Percentiles rank a stretch among this genome's conserved stretches.
phyloP scores from a whole-genome alignment of 345 rosid genomes.

The Kernera saxatilis region DNA sequence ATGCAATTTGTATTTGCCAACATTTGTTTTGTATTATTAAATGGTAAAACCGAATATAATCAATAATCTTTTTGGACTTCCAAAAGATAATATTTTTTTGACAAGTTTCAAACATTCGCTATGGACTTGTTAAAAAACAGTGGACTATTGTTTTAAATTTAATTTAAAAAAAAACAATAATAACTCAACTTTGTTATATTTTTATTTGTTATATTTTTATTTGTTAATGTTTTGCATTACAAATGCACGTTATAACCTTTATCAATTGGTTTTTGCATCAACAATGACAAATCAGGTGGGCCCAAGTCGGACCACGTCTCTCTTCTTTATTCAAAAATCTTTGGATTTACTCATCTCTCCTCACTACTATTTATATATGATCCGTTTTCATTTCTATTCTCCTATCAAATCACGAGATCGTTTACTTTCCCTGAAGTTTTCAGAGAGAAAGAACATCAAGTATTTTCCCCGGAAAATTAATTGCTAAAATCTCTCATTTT shows the following conservation, averaged over 20 bases:
- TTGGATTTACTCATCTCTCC: neutral
- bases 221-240: conserved; percentile 12
- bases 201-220: neutral
- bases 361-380: conserved; percentile 2
- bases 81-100: neutral
- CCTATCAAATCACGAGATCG: conserved; percentile 5
- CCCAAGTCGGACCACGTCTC: conserved; percentile 29
- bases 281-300: conserved; percentile 24
- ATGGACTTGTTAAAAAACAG: conserved; percentile 18
- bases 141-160: conserved; percentile 15
- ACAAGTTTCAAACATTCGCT: conserved; percentile 1
- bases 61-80: neutral
- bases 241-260: conserved; percentile 23
- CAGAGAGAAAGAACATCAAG: neutral
- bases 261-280: neutral
- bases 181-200: neutral
- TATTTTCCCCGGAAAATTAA: conserved; percentile 2
- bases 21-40: neutral
- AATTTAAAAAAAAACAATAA: neutral
- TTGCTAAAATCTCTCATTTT: neutral
- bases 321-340: conserved; percentile 11
- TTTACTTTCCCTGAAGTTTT: neutral
- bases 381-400: conserved; percentile 8
- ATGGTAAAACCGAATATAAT: neutral
- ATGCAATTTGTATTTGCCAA: conserved; percentile 6